Evolutionary conservation across 345 rosid genomes (phyloP).

Genomic region (Acer campestre): DNA sequence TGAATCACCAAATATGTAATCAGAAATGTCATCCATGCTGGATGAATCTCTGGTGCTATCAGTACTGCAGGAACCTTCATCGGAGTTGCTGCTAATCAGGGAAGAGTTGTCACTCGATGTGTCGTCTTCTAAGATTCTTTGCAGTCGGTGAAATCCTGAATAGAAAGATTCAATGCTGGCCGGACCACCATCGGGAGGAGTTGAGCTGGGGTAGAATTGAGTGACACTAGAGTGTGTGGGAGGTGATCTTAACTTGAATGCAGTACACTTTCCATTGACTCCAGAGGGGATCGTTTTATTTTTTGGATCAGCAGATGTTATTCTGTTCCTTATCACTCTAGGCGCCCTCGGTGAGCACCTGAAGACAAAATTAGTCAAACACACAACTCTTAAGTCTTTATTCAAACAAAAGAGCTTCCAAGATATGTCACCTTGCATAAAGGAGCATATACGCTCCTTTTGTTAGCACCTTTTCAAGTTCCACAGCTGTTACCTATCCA

Average conservation of each 20-base stretch:
- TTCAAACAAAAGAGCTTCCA: not conserved
- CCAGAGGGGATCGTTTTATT: constrained; percentile 29
- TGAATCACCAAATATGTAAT: constrained; percentile 60
- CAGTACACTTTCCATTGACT: constrained; percentile 22
- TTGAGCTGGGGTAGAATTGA: constrained; percentile 33
- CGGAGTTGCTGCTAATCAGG: constrained; percentile 80
- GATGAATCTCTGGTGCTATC: constrained; percentile 71
- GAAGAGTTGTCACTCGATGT: constrained; percentile 87
- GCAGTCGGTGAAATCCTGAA: constrained; percentile 60
- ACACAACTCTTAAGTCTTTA: not conserved
- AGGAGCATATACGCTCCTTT: constrained; percentile 90
- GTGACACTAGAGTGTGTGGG: constrained; percentile 25
- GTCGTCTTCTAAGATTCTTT: constrained; percentile 73
- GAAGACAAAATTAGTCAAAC: constrained; percentile 28
- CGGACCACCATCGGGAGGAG: constrained; percentile 33
- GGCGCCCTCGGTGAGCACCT: constrained; percentile 84
- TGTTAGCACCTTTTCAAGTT: constrained; percentile 64
- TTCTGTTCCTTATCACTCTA: constrained; percentile 48
- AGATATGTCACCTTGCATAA: constrained; percentile 70
- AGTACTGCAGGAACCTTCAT: constrained; percentile 87
- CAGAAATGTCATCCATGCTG: constrained; percentile 76
- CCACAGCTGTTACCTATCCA: constrained; percentile 69
- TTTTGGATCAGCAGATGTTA: constrained; percentile 31
- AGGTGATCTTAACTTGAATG: constrained; percentile 37
- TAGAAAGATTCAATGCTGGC: constrained; percentile 64